Conservation (phyloP, 768 basidiomycete genomes). For the Hortiboletus flavorubellus region DNA sequence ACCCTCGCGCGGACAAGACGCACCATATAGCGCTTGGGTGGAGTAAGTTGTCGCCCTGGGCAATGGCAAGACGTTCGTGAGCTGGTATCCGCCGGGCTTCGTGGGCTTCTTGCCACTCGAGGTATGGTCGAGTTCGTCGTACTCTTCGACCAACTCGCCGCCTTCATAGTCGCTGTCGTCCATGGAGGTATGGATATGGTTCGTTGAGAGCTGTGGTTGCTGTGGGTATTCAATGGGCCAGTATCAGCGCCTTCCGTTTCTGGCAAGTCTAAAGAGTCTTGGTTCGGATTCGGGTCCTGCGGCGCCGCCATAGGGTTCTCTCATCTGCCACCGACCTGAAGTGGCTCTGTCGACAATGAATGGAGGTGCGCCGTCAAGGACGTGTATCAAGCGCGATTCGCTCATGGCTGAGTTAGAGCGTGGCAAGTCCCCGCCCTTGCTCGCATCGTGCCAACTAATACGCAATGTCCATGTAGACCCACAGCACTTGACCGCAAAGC, state of each 20-base stretch:
- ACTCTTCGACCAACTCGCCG: slow-evolving; percentile 13
- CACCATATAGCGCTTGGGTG: slow-evolving; percentile 58
- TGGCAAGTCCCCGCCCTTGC: slow-evolving; percentile 34
- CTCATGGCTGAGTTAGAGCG: slow-evolving; percentile 66
- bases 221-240: background rate
- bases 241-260: slow-evolving; percentile 2
- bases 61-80: slow-evolving; percentile 47
- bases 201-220: background rate
- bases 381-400: slow-evolving; percentile 55
- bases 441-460: background rate
- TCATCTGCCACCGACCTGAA: too few relatives aligned
- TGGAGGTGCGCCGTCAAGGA: slow-evolving; percentile 4
- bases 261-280: background rate
- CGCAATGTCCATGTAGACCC: slow-evolving; percentile 43
- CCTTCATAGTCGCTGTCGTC: slow-evolving; percentile 24
- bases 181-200: slow-evolving; percentile 2
- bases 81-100: slow-evolving; percentile 21
- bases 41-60: slow-evolving; percentile 64
- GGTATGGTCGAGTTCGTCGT: slow-evolving; percentile 12
- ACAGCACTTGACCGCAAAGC: slow-evolving; percentile 61
- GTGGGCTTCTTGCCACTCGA: background rate
- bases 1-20: background rate
- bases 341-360: slow-evolving; percentile 9
- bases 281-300: too few relatives aligned
- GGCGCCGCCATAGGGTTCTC: too few relatives aligned